Percentiles rank a stretch among this genome's conserved stretches.
Evolutionary conservation across 148 eudicot species (phyloP).

Genomic region (Camellia japonica): DNA sequence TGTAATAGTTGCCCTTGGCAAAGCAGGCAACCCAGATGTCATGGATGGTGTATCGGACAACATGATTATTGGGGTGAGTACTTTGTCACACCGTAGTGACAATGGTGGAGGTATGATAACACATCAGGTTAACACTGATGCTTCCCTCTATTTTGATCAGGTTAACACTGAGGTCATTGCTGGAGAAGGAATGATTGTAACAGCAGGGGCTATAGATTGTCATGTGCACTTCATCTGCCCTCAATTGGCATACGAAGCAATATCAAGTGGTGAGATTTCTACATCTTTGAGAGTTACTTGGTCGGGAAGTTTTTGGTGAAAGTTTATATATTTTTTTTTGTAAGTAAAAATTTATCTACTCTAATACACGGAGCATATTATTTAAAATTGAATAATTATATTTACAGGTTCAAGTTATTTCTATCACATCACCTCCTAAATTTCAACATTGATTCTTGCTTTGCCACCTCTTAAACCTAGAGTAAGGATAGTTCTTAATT

Average conservation of each 20-base stretch:
- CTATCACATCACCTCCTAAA: conserved; percentile 1
- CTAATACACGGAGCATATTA: neutral
- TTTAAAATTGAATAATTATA: neutral
- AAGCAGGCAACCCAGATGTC: conserved; percentile 90
- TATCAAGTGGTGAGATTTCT: conserved; percentile 80
- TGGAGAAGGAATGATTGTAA: conserved; percentile 91
- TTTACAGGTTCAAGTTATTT: neutral
- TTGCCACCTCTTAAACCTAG: neutral
- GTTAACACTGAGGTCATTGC: conserved; percentile 95
- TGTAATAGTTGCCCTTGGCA: conserved; percentile 66
- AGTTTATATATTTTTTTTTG: neutral
- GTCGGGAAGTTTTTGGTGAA: neutral
- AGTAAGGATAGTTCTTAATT: conserved; percentile 2
- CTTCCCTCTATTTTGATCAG: conserved; percentile 33
- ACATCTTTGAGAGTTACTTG: neutral
- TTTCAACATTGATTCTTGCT: neutral
- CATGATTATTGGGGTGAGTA: conserved; percentile 79
- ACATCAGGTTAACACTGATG: neutral
- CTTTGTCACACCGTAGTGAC: neutral
- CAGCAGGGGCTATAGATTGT: conserved; percentile 97
- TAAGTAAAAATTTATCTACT: neutral
- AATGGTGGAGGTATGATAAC: neutral
- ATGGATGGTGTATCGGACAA: conserved; percentile 68
- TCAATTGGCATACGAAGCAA: conserved; percentile 84
- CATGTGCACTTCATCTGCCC: conserved; percentile 99